Percentiles rank a stretch among this genome's conserved stretches.
phyloP scores from a whole-genome alignment of 768 basidiomycete genomes.

The Calocera viscosa region DNA sequence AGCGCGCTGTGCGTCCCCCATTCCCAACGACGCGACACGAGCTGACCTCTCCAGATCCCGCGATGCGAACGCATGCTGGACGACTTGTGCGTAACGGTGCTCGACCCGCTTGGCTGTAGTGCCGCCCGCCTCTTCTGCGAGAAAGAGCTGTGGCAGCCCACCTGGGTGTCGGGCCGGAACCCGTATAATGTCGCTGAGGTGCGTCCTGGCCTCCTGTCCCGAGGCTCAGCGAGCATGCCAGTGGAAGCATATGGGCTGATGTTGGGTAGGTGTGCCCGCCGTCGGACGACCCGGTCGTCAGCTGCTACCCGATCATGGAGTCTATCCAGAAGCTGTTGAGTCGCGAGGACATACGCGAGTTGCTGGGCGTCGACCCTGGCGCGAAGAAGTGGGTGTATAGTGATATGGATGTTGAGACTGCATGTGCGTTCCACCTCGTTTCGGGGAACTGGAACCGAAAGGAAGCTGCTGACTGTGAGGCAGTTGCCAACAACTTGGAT shows the following conservation, averaged over 20 bases:
- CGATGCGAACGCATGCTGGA: constrained; percentile 30
- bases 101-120: constrained; percentile 37
- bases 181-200: constrained; percentile 57
- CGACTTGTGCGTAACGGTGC: constrained; percentile 39
- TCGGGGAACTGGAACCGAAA: background rate
- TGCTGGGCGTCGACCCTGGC: constrained; percentile 45
- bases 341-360: constrained; percentile 38
- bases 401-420: constrained; percentile 36
- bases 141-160: background rate
- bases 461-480: background rate
- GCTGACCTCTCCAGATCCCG: background rate
- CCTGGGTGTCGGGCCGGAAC: constrained; percentile 31
- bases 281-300: background rate
- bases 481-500: background rate
- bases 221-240: too few relatives aligned
- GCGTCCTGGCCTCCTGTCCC: too few relatives aligned
- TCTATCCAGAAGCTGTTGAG: constrained; percentile 51
- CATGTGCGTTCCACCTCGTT: constrained; percentile 46
- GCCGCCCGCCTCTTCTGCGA: constrained; percentile 32
- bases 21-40: background rate
- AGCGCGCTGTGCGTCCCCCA: constrained; percentile 5
- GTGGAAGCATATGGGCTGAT: too few relatives aligned
- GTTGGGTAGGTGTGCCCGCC: background rate
- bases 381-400: constrained; percentile 46
- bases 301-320: constrained; percentile 32